Evolutionary conservation across 2,329 filamentous ascomycete genomes (phyloP), one percentile per base, ranked within the genome.

Genomic region (Blumeriella jaapii): DNA sequence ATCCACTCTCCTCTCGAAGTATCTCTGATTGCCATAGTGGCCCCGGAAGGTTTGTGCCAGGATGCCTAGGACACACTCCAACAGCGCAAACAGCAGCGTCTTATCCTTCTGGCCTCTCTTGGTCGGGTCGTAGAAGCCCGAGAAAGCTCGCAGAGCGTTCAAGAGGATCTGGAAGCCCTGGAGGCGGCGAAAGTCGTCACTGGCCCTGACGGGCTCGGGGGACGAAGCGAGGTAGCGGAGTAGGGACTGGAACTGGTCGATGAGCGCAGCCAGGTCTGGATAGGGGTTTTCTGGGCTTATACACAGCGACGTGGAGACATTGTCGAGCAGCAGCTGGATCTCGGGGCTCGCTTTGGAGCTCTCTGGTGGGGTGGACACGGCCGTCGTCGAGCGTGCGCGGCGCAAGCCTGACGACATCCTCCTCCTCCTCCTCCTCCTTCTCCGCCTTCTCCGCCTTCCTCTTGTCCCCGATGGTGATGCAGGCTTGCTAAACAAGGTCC

Each of bases 11-110:
- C 76, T 78, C 39, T 75, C 72, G 56, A 96, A 96, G 62, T 89
- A 95, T 48, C 82, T 74, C 52, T 79, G 73, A 59, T 96, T 98
- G 13, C 87, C 89, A 29, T 79, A 69, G 57, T 96, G 86, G 29
- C 76, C 75, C 35, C 75, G 72, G 46, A 98, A 69, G 23, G 50
- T 47, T 38, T 55, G 47, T 1, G 82, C 78, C 17, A 96, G 61
- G 10, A 91, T 73, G 19, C 74, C 74, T 24, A 91, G 63, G n/a
- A 81, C 69, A 6, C 69, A 69, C 51, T 85, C 74, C 12, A 93
- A 63, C 12, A 89, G 63, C 40, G 72, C 68, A 51, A 85, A 82
- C 38, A 83, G 64, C 28, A 67, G 65, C 38, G 65, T 61, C 55
- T 78, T 82, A 41, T 84, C 76, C 29, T 72, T 61, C 24, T 73